Percentiles rank a stretch among this genome's conserved stretches.
These are phyloP conservation scores for Brasilioporus rufonigricans DNA, from an alignment of 768 basidiomycete species.

Conservation along the genomic window DNA sequence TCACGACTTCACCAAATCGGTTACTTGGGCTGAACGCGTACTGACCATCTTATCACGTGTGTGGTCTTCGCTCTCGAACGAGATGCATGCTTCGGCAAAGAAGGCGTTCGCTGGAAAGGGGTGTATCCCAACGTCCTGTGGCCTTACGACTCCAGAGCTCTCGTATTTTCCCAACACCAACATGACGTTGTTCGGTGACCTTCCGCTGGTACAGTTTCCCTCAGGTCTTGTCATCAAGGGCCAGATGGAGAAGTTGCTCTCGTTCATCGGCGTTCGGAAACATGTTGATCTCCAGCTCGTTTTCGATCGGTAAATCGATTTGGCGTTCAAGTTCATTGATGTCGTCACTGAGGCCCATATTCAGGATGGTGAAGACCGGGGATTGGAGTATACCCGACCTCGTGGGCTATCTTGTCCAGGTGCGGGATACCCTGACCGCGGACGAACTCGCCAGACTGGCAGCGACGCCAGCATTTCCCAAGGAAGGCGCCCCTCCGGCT, in stretches of 20 bases:
- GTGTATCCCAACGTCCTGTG: neutral
- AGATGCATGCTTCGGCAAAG: neutral
- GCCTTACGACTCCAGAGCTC: neutral
- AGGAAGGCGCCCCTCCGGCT: neutral
- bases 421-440: neutral
- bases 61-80: constrained; percentile 18
- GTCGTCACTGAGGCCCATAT: too few relatives aligned
- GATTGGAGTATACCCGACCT: neutral
- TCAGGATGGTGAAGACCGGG: neutral
- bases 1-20: neutral
- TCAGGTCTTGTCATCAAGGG: constrained; percentile 65
- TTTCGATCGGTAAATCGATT: neutral
- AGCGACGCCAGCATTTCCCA: neutral
- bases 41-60: neutral
- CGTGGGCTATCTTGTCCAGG: neutral
- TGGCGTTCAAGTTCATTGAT: constrained; percentile 43
- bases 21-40: neutral
- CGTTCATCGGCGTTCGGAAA: neutral
- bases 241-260: constrained; percentile 31
- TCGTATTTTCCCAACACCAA: constrained; percentile 79
- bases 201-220: constrained; percentile 41
- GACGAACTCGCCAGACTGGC: neutral
- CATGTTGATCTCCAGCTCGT: neutral
- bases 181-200: constrained; percentile 47
- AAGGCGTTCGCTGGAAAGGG: neutral